These are phyloP conservation scores for Cercospora sp. DNA, from an alignment of 2,329 filamentous ascomycete genomes.

Conservation along the genomic window DNA sequence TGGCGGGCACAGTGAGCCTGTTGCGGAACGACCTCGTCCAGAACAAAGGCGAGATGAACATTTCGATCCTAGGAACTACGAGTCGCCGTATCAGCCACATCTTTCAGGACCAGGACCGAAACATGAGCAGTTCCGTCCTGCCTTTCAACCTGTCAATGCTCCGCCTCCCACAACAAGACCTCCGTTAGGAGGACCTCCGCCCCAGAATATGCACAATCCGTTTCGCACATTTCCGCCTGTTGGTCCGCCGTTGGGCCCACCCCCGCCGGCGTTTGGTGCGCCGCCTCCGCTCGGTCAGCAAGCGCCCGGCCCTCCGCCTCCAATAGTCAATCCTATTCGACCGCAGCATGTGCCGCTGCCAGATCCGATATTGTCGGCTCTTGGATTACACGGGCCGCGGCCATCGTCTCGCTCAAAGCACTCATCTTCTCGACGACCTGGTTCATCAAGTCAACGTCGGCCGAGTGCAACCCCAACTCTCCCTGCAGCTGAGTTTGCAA, in stretches of 20 bases:
- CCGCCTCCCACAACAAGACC: not conserved
- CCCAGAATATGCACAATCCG: constrained; percentile 9
- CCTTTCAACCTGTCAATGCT: not conserved
- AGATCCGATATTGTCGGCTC: constrained; percentile 10
- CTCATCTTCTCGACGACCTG: not conserved
- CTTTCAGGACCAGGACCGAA: constrained; percentile 36
- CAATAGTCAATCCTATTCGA: constrained; percentile 1
- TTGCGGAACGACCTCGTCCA: not conserved
- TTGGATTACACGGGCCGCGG: constrained; percentile 8
- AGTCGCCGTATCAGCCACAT: constrained; percentile 52
- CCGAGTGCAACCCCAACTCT: constrained; percentile 2
- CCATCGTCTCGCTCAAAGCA: constrained; percentile 7
- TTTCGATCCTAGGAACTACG: constrained; percentile 2
- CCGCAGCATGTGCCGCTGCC: constrained; percentile 10
- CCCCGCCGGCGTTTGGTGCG: not conserved
- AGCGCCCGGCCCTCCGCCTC: not conserved
- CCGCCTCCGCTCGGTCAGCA: constrained; percentile 1
- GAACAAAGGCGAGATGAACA: constrained; percentile 3
- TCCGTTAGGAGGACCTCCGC: not conserved
- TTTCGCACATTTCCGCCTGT: constrained; percentile 11
- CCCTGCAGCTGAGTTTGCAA: not conserved
- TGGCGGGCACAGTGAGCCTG: not conserved
- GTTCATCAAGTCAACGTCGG: constrained; percentile 7
- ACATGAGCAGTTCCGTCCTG: constrained; percentile 26
- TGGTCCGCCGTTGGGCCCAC: not conserved